Evolutionary conservation across 176 grass and related monocot genomes (phyloP), one percentile per base, ranked within the genome.

Genomic region (Oryza glumipatula): DNA sequence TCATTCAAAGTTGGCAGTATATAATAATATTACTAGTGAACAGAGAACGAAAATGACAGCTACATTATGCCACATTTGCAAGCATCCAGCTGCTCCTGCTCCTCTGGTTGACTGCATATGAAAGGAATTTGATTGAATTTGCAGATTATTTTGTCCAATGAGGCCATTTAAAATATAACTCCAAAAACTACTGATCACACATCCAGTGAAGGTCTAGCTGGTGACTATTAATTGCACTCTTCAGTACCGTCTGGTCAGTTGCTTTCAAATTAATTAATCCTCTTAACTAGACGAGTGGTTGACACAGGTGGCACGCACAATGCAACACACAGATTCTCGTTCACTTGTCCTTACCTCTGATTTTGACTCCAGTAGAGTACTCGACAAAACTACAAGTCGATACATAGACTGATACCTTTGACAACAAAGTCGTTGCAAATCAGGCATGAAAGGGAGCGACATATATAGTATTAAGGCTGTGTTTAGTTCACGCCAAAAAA

Each of bases 181-280:
- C 17, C 54, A 58, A 58, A 56, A 56, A 7, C 51, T 56, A 19
- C 51, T 19, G 51, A 19, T 19, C 1, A 58, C 54, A 58, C 54
- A n/a, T 58, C 2, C 54, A n/a, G 1, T 21, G 2, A 58, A 21
- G 54, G 54, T 0, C 17, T 58, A n/a, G 19, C 54, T 32, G 35
- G 3, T 65, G 11, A 49, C 12, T 49, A 14, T 43, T 44, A 44
- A 44, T 49, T 49, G 47, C 47, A 49, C 47, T 15, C 13, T 11
- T 11, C 43, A 44, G 43, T 44, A 44, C 43, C 9, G 43, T 4
- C 52, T 17, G 35, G 2, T 45, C 60, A 51, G 43, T 80, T 38
- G 66, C 65, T 68, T 69, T 24, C 45, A 80, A 56, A 70, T 39
- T 58, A 52, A 52, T 52, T 52, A 58, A n/a, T 32, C 24, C 15